These are phyloP conservation scores for Setaria italica DNA, from an alignment of 202 grass and related monocot genomes.

Conservation along the genomic window DNA sequence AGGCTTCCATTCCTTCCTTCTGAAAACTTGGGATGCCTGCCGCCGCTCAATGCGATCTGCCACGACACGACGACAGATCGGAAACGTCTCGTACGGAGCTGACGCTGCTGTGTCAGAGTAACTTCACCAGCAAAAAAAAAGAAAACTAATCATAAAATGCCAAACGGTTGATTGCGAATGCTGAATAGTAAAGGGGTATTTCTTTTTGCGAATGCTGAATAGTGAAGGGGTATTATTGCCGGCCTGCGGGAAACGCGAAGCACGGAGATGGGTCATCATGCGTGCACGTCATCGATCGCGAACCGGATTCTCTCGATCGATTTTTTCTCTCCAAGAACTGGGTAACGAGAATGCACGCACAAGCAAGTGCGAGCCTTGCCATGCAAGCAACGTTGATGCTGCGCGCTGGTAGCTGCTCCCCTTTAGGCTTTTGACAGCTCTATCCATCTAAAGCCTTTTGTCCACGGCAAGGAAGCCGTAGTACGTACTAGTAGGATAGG, in stretches of 20 bases:
- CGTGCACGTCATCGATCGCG: not conserved
- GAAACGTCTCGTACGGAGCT: not conserved
- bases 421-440: slow-evolving; percentile 21
- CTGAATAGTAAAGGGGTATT: not conserved
- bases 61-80: not conserved
- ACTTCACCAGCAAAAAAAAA: not conserved
- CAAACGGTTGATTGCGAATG: no score
- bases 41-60: not conserved
- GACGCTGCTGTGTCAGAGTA: not conserved
- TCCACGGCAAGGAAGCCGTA: no score
- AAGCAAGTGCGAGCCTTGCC: slow-evolving; percentile 34
- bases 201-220: not conserved
- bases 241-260: not conserved
- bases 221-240: not conserved
- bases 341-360: not conserved
- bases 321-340: not conserved
- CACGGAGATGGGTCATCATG: not conserved
- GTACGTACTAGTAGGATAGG: no score
- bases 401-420: not conserved
- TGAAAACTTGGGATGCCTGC: not conserved
- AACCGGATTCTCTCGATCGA: not conserved
- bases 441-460: not conserved
- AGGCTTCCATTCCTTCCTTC: slow-evolving; percentile 24
- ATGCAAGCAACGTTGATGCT: slow-evolving; percentile 31
- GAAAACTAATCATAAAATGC: no score